Percentiles rank a stretch among this genome's conserved stretches.
Evolutionary conservation across 2,329 filamentous ascomycete genomes (phyloP).

Genomic region (Paraphaeosphaeria sporulosa): DNA sequence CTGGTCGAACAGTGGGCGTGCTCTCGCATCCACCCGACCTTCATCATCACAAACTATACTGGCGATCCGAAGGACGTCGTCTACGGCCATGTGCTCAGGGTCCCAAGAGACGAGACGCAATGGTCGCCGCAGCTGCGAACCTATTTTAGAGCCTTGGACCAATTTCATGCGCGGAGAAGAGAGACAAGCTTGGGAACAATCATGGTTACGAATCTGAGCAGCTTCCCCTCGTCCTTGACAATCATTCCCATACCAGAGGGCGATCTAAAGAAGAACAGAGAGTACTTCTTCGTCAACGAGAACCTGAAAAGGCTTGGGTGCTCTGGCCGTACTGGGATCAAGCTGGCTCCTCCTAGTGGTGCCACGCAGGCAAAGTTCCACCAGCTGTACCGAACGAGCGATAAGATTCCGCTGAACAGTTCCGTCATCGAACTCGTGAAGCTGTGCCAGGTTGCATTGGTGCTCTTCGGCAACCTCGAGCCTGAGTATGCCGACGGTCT

Average conservation of each 20-base stretch:
- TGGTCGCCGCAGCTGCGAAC: slow-evolving; percentile 83
- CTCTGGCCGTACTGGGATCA: slow-evolving; percentile 86
- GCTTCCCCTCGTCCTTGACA: slow-evolving; percentile 88
- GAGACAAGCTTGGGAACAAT: slow-evolving; percentile 83
- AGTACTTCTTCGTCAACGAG: slow-evolving; percentile 92
- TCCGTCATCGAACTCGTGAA: slow-evolving; percentile 90
- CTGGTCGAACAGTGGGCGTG: slow-evolving; percentile 98
- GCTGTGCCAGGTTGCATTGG: slow-evolving; percentile 86
- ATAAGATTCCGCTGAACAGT: slow-evolving; percentile 77
- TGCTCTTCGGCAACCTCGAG: slow-evolving; percentile 87
- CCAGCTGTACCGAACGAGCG: slow-evolving; percentile 86
- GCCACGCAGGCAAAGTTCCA: slow-evolving; percentile 91
- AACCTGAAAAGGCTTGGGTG: slow-evolving; percentile 91
- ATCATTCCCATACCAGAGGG: slow-evolving; percentile 92
- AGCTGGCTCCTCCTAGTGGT: slow-evolving; percentile 76
- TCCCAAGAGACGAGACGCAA: slow-evolving; percentile 78
- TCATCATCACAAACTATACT: slow-evolving; percentile 91
- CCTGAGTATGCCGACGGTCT: slow-evolving; percentile 89
- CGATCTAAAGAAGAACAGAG: slow-evolving; percentile 79
- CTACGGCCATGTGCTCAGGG: slow-evolving; percentile 79
- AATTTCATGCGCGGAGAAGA: slow-evolving; percentile 84
- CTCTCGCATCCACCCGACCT: slow-evolving; percentile 86
- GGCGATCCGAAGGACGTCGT: slow-evolving; percentile 82
- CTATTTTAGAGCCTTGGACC: slow-evolving; percentile 85
- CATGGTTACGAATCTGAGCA: slow-evolving; percentile 93